Evolutionary conservation across 495 filamentous ascomycete species (phyloP), one percentile per base, ranked within the genome.

Genomic region (Pyrenula massariospora): DNA sequence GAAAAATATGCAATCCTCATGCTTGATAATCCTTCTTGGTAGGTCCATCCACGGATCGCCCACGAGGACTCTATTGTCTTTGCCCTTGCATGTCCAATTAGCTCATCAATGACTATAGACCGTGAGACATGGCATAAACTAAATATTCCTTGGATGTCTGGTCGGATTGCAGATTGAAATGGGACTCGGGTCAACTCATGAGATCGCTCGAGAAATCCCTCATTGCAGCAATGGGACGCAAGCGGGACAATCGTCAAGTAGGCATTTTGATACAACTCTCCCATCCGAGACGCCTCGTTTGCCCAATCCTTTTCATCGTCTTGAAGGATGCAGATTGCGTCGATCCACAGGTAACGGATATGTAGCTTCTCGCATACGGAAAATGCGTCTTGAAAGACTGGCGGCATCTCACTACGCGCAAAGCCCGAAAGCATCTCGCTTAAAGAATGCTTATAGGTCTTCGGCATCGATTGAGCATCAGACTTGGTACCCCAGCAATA

Each of bases 1-100:
- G 8, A 8, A 52, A 15, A 52, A 25, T 48, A 56, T n/a, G 21
- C 23, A 50, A 51, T 15, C 11, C 25, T 57, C 12, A 3, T 20
- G 20, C 48, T 42, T 22, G 22, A 1, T 22, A 20, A 12, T n/a
- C 15, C 65, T 59, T 75, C 71, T 57, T 76, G 73, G 55, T 61
- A 73, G 1, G 73, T 75, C 73, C 73, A 75, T 8, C 61, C 73
- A 54, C 73, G 57, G 3, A 61, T 68, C 2, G 25, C 20, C 71
- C 70, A 73, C 8, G 19, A 8, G 22, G 50, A 21, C 8, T 21
- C 8, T 8, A 21, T 10, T 8, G 10, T 8, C 20, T 52, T 19
- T 8, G 20, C 8, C 5, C 20, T 10, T 20, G 8, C 22, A 20
- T 10, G 20, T 5, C 8, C 5, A 8, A 24, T 8, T 24, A 10